Conservation (phyloP, 2,329 filamentous ascomycete genomes). For the Trichoderma sp. region DNA sequence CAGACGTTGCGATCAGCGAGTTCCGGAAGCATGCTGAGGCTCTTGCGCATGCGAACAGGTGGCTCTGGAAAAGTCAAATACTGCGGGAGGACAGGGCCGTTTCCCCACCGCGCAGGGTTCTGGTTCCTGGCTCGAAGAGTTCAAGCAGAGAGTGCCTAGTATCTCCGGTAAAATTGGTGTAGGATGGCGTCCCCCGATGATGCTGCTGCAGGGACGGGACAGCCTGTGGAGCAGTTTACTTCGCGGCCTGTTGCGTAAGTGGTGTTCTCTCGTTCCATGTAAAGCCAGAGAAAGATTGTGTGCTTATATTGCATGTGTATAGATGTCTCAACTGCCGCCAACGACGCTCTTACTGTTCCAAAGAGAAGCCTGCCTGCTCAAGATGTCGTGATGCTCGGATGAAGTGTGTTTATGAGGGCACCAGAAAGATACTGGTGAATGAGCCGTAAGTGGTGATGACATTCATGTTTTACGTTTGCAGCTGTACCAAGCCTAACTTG, state of each 20-base stretch:
- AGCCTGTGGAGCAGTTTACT: slow-evolving; percentile 26
- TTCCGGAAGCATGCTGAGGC: slow-evolving; percentile 1
- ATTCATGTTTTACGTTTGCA: neutral
- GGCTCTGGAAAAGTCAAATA: slow-evolving; percentile 16
- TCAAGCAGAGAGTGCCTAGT: neutral
- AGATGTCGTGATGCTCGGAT: slow-evolving; percentile 37
- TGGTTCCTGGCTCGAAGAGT: neutral
- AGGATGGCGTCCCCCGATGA: slow-evolving; percentile 6
- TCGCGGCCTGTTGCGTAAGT: slow-evolving; percentile 36
- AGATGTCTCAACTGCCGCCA: slow-evolving; percentile 42
- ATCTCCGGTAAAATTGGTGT: neutral
- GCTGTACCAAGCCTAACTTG: neutral
- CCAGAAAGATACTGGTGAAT: slow-evolving; percentile 40
- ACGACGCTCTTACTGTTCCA: slow-evolving; percentile 41
- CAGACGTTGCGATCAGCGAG: neutral
- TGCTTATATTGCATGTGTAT: neutral
- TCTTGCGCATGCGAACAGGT: neutral
- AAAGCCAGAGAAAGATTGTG: neutral
- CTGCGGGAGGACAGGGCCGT: neutral
- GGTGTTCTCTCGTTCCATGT: neutral
- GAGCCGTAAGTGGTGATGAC: slow-evolving; percentile 33
- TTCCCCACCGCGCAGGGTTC: slow-evolving; percentile 11
- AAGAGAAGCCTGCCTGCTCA: slow-evolving; percentile 40
- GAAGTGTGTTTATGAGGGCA: slow-evolving; percentile 40
- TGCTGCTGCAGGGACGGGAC: neutral